Evolutionary conservation across 2,329 filamentous ascomycete species (phyloP).

Genomic region (Fusarium papillatum): DNA sequence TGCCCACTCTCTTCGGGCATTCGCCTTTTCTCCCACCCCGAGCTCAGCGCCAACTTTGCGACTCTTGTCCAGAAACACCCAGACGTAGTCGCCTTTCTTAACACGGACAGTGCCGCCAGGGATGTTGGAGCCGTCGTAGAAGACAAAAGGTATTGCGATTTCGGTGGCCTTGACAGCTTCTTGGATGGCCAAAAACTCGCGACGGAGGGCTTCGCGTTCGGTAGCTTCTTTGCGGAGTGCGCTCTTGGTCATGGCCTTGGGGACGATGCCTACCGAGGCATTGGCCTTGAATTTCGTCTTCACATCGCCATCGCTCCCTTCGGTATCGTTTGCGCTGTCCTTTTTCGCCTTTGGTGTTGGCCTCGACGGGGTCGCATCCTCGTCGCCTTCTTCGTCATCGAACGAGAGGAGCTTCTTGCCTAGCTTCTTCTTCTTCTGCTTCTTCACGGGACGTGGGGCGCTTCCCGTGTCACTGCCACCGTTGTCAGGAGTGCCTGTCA

Average conservation of each 20-base stretch:
- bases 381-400: slow-evolving; percentile 76
- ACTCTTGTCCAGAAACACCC: slow-evolving; percentile 93
- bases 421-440: slow-evolving; percentile 60
- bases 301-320: slow-evolving; percentile 31
- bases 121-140: slow-evolving; percentile 94
- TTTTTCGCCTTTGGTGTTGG: slow-evolving; percentile 50
- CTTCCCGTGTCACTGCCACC: slow-evolving; percentile 51
- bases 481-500: slow-evolving; percentile 61
- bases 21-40: slow-evolving; percentile 78
- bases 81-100: slow-evolving; percentile 93
- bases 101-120: slow-evolving; percentile 87
- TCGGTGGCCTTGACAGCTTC: slow-evolving; percentile 91
- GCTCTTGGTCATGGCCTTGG: slow-evolving; percentile 79
- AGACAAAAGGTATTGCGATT: slow-evolving; percentile 93
- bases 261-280: slow-evolving; percentile 71
- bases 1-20: slow-evolving; percentile 86
- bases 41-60: slow-evolving; percentile 90
- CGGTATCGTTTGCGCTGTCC: slow-evolving; percentile 50
- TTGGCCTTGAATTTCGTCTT: slow-evolving; percentile 72
- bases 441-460: slow-evolving; percentile 40
- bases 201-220: slow-evolving; percentile 81
- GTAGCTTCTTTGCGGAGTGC: slow-evolving; percentile 84
- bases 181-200: slow-evolving; percentile 87
- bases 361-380: slow-evolving; percentile 55
- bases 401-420: slow-evolving; percentile 71